Evolutionary conservation across 1,139 yeast species (phyloP).

Genomic region (Spencermartinsiella ligniputridi): DNA sequence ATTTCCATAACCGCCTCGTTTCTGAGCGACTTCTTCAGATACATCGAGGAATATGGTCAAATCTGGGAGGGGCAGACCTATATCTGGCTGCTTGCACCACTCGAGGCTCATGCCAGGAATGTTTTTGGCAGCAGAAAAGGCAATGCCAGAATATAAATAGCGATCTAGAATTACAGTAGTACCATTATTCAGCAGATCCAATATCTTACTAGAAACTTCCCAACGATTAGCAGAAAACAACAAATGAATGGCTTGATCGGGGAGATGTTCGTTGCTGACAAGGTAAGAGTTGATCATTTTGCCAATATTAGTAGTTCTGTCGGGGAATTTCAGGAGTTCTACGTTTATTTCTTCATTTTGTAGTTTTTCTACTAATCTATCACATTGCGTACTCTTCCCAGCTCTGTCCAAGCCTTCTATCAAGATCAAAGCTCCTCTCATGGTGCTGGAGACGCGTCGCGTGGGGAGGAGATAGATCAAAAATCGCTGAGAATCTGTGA

Average conservation of each 20-base stretch:
- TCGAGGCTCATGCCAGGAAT: slow-evolving; percentile 46
- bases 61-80: slow-evolving; percentile 86
- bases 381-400: slow-evolving; percentile 90
- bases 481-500: too few species aligned
- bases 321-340: slow-evolving; percentile 73
- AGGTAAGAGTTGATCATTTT: slow-evolving; percentile 70
- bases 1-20: slow-evolving; percentile 81
- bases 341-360: slow-evolving; percentile 32
- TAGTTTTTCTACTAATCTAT: slow-evolving; percentile 40
- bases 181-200: slow-evolving; percentile 47
- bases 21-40: slow-evolving; percentile 43
- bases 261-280: slow-evolving; percentile 38
- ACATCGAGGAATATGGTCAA: slow-evolving; percentile 72
- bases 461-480: too few species aligned
- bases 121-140: slow-evolving; percentile 81
- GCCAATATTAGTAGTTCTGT: slow-evolving; percentile 79
- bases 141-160: slow-evolving; percentile 88
- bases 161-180: slow-evolving; percentile 68
- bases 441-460: background rate
- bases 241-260: slow-evolving; percentile 69
- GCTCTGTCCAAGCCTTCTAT: slow-evolving; percentile 94
- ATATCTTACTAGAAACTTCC: slow-evolving; percentile 63
- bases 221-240: slow-evolving; percentile 92
- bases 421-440: slow-evolving; percentile 63
- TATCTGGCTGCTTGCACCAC: slow-evolving; percentile 82